These are phyloP conservation scores for Geotrichum citri-aurantii DNA, from an alignment of 1,139 yeast species.

Conservation along the genomic window DNA sequence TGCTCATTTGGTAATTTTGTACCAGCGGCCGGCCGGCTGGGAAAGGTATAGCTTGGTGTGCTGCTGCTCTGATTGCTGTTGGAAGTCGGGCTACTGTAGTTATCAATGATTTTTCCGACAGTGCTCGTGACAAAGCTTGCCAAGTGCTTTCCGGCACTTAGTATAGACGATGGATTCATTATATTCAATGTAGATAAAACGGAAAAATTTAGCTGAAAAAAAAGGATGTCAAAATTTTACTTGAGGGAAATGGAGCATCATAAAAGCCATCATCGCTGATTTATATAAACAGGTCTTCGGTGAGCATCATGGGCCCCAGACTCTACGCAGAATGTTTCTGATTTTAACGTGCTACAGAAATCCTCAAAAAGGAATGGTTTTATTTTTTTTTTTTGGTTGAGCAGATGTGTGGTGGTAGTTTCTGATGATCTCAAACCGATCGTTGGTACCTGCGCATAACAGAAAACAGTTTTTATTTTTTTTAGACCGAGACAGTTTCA, in stretches of 20 bases:
- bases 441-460: no score
- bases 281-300: background rate
- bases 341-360: background rate
- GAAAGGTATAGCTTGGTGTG: background rate
- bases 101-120: constrained; percentile 5
- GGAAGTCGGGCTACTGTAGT: background rate
- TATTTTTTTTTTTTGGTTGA: background rate
- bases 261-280: background rate
- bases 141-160: background rate
- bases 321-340: background rate
- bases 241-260: no score
- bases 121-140: constrained; percentile 10
- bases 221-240: no score
- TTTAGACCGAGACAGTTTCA: background rate
- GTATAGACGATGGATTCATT: background rate
- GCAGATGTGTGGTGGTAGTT: no score
- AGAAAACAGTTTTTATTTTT: no score
- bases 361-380: background rate
- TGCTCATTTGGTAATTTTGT: background rate
- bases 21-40: background rate
- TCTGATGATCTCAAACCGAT: background rate
- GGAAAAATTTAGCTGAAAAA: background rate
- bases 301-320: background rate
- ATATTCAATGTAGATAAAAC: background rate
- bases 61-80: background rate